These are phyloP conservation scores for Rhododendron kiyosumense DNA, from an alignment of 148 eudicot genomes.

Conservation along the genomic window DNA sequence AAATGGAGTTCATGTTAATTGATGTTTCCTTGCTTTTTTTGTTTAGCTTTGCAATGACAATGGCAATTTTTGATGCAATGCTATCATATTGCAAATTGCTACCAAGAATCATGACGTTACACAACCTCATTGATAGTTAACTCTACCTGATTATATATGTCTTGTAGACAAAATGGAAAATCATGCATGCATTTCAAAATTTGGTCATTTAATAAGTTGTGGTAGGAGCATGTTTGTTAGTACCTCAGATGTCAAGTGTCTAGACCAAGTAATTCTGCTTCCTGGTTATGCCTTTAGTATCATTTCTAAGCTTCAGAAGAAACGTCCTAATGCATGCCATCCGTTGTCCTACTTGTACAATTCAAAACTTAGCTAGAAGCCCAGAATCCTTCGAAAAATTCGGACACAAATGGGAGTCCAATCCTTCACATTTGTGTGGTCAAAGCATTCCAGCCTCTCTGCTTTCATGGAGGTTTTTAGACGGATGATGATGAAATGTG, in stretches of 20 bases:
- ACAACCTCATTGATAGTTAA: neutral
- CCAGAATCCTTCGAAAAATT: neutral
- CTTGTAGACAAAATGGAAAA: neutral
- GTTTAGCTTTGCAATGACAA: neutral
- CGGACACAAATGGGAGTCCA: neutral
- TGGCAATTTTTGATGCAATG: neutral
- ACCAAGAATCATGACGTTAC: neutral
- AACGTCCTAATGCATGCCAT: neutral
- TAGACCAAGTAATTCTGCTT: neutral
- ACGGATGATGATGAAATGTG: neutral
- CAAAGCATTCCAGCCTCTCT: neutral
- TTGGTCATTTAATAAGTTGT: neutral
- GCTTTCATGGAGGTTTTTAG: neutral
- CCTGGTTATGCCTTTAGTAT: constrained; percentile 2
- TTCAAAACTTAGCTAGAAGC: neutral
- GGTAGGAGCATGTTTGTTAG: neutral
- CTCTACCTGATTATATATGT: neutral
- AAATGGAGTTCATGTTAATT: neutral
- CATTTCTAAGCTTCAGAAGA: neutral
- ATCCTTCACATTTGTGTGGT: neutral
- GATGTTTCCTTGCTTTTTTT: neutral
- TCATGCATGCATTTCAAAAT: neutral
- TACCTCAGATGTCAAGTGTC: neutral
- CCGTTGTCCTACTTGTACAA: neutral
- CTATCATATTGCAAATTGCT: neutral